Conservation (phyloP, 495 filamentous ascomycete species). For the Hypoxylon trugodes region DNA sequence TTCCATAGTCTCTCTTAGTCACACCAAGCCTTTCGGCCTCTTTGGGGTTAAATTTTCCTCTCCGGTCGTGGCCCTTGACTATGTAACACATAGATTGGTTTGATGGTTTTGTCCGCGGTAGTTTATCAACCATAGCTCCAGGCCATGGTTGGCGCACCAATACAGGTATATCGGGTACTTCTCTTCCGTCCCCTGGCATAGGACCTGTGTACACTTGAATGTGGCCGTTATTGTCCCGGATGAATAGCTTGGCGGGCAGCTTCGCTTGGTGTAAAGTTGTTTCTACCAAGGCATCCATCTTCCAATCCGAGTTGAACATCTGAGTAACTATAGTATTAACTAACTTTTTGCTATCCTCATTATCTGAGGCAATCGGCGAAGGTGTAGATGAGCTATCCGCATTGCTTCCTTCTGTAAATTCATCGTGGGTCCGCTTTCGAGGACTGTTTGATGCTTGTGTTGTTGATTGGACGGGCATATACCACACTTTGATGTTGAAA, state of each 20-base stretch:
- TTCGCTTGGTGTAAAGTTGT: constrained; percentile 69
- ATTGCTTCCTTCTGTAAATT: constrained; percentile 50
- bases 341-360: constrained; percentile 57
- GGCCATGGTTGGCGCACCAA: constrained; percentile 86
- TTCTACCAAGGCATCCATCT: constrained; percentile 71
- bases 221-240: constrained; percentile 70
- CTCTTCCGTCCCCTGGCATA: constrained; percentile 56
- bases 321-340: constrained; percentile 68
- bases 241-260: constrained; percentile 73
- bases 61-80: constrained; percentile 72
- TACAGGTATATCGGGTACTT: constrained; percentile 73
- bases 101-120: constrained; percentile 72
- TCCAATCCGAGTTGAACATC: constrained; percentile 87
- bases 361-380: constrained; percentile 9
- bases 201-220: constrained; percentile 74
- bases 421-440: constrained; percentile 70
- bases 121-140: constrained; percentile 65
- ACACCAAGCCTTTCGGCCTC: constrained; percentile 70
- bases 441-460: constrained; percentile 34
- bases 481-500: constrained; percentile 81
- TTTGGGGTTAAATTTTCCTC: constrained; percentile 80
- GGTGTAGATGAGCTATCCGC: not conserved
- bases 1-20: constrained; percentile 57
- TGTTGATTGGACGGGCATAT: constrained; percentile 65
- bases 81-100: constrained; percentile 83